A percentile compares a stretch with the other conserved stretches of the same genome.
These are phyloP conservation scores for Hyphodiscus sp. DNA, from an alignment of 2,329 filamentous ascomycete genomes.

Conservation along the genomic window DNA sequence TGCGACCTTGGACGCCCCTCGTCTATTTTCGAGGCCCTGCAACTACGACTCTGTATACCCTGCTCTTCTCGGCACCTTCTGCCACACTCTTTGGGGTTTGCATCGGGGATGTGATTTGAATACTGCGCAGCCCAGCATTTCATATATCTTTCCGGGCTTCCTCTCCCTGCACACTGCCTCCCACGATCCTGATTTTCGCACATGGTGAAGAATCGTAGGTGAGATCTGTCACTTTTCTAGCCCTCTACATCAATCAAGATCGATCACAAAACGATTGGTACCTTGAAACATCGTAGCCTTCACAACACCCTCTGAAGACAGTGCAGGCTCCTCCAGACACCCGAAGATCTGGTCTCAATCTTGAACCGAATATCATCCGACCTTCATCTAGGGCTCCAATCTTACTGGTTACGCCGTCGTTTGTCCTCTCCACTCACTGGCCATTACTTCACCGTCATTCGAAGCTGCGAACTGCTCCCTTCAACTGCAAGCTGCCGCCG, in stretches of 20 bases:
- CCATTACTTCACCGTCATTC: conserved; percentile 4
- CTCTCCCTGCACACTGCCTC: conserved; percentile 5
- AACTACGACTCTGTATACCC: conserved; percentile 10
- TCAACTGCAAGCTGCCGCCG: conserved; percentile 18
- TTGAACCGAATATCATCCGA: not conserved
- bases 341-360: not conserved
- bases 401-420: not conserved
- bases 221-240: conserved; percentile 12
- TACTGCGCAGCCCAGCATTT: conserved; percentile 3
- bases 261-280: conserved; percentile 5
- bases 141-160: conserved; percentile 17
- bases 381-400: not conserved
- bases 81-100: conserved; percentile 12
- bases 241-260: not conserved
- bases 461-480: not conserved
- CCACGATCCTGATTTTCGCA: conserved; percentile 4
- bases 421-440: not conserved
- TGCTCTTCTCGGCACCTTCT: conserved; percentile 8
- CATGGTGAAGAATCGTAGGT: conserved; percentile 2
- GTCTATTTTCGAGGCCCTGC: conserved; percentile 6
- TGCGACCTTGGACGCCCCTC: conserved; percentile 2
- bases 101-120: conserved; percentile 12
- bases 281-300: not conserved
- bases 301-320: not conserved
- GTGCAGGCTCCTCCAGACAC: not conserved